Evolutionary conservation across 176 grass and related monocot species (phyloP), one percentile per base, ranked within the genome.

Genomic region (Puya raimondii): DNA sequence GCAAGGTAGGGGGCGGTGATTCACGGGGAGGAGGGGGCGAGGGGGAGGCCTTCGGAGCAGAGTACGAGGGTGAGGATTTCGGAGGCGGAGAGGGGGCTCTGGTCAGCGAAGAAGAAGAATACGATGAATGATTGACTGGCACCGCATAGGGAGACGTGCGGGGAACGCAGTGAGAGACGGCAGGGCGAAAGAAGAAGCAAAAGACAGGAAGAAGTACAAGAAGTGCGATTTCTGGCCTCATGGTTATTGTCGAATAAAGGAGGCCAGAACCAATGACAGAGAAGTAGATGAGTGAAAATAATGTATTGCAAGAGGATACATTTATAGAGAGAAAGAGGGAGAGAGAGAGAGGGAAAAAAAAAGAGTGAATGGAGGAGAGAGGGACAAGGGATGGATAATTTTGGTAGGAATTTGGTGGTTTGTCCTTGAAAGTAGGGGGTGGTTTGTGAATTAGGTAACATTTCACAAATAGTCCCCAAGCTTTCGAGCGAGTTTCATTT

Each of bases 321-420:
- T 69, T 78, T 69, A 59, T 69, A 72, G 64, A 65, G 21, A 49
- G 75, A 81, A 66, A 53, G 75, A 76, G 72, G 67, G 6, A n/a
- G 76, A 64, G 72, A 50, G 64, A 65, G 67, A 16, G 3, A 70
- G 42, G 14, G 49, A 17, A 17, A 70, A 10, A 66, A 25, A 66
- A 18, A 66, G 16, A 26, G 64, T 66, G 68, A 70, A 51, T 10
- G 27, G 51, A 49, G 51, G 10, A 26, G 21, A 70, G 68, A 52
- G 50, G 68, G 9, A 51, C 6, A 49, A 21, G 33, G 29, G 20
- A 10, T 12, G 42, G 12, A 59, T 20, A 59, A 21, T 59, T 51
- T 48, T 70, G 23, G 11, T 17, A 47, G 17, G 17, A 50, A 70
- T 20, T 70, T 70, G 23, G 68, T 50, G 50, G 48, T 70, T 50